Percentiles rank a stretch among this genome's conserved stretches.
Evolutionary conservation across 192 early-diverging fungal genomes (phyloP).

Genomic region (Coemansia nantahalensis): DNA sequence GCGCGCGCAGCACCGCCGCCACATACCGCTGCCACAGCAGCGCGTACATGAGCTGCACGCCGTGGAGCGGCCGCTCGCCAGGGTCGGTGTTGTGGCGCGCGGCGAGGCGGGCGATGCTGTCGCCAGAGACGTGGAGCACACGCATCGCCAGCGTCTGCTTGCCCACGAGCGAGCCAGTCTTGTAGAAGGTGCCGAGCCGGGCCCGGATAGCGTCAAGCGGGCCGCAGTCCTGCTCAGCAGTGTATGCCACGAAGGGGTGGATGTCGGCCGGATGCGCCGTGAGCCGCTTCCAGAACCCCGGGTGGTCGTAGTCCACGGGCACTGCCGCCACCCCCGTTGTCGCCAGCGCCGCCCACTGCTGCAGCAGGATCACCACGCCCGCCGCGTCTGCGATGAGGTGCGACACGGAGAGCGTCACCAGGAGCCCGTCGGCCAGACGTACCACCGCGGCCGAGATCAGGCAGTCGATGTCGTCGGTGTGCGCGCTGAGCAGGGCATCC

Average conservation of each 20-base stretch:
- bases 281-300: constrained; percentile 7
- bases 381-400: constrained; percentile 14
- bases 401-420: too few species aligned
- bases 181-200: not conserved
- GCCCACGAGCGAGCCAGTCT: not conserved
- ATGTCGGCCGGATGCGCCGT: constrained; percentile 1
- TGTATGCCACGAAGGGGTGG: constrained; percentile 9
- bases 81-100: not conserved
- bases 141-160: not conserved
- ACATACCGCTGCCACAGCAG: constrained; percentile 18
- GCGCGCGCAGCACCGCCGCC: not conserved
- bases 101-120: not conserved
- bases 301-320: constrained; percentile 10
- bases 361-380: constrained; percentile 8
- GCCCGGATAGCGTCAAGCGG: not conserved
- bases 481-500: too few species aligned
- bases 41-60: constrained; percentile 18
- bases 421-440: too few species aligned
- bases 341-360: constrained; percentile 15
- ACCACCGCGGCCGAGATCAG: too few species aligned
- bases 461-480: too few species aligned
- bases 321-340: not conserved
- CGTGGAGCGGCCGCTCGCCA: constrained; percentile 1
- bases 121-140: constrained; percentile 8
- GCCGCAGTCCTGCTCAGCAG: not conserved